Conservation (phyloP, 768 basidiomycete genomes). For the Hortiboletus flavorubellus region DNA sequence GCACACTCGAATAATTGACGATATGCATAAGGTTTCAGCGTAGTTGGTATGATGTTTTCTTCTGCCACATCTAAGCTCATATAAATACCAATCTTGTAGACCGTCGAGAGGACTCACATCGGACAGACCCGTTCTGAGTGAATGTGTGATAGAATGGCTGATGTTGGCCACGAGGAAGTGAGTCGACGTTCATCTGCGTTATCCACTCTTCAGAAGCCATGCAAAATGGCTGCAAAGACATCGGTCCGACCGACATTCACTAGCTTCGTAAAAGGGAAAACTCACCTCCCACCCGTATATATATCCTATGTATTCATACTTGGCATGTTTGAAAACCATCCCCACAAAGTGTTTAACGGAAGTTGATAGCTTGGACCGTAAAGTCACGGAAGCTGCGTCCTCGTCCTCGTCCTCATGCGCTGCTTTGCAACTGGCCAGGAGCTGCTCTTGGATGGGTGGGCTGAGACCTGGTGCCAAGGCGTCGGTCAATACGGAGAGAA, state of each 20-base stretch:
- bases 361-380: conserved; percentile 23
- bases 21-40: conserved; percentile 16
- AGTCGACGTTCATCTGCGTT: conserved; percentile 39
- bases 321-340: conserved; percentile 42
- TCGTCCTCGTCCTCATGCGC: conserved; percentile 32
- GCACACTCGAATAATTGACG: conserved; percentile 24
- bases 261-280: not conserved
- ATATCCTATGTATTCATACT: conserved; percentile 40
- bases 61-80: conserved; percentile 34
- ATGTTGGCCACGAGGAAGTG: conserved; percentile 37
- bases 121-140: conserved; percentile 32
- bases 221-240: conserved; percentile 31
- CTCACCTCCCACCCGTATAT: conserved; percentile 50
- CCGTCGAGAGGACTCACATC: conserved; percentile 32
- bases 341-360: conserved; percentile 46
- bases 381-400: conserved; percentile 22
- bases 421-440: conserved; percentile 32
- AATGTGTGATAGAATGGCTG: conserved; percentile 51
- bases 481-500: conserved; percentile 39
- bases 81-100: not conserved
- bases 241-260: not conserved
- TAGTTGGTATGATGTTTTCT: conserved; percentile 30
- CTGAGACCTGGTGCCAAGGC: conserved; percentile 35
- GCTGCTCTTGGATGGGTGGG: conserved; percentile 18
- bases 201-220: conserved; percentile 44